Conservation (phyloP, 129 eudicot species). For the Sambucus nigra region DNA sequence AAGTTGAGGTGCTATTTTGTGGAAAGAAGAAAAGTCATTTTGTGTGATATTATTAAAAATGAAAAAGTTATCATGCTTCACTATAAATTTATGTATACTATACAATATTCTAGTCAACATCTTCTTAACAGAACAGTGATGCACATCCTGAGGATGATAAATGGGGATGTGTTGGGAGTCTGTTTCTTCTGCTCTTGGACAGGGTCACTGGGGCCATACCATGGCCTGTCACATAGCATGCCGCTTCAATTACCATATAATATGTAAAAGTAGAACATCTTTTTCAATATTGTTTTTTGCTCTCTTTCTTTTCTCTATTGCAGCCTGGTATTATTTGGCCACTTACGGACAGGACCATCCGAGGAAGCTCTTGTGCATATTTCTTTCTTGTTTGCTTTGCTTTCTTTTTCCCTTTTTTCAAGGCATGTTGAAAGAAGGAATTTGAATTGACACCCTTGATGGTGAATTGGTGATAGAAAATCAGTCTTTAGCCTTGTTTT, state of each 20-base stretch:
- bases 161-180: constrained; percentile 20
- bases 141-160: constrained; percentile 24
- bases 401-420: neutral
- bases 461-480: neutral
- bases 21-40: too few relatives aligned
- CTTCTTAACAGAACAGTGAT: constrained; percentile 1
- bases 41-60: too few relatives aligned
- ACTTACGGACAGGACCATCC: neutral
- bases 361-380: neutral
- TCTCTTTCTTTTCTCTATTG: too few relatives aligned
- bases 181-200: neutral
- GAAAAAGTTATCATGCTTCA: too few relatives aligned
- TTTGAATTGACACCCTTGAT: neutral
- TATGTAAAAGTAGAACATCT: constrained; percentile 3
- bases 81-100: neutral
- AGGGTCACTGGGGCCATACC: neutral
- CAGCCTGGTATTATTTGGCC: neutral
- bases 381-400: neutral
- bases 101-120: constrained; percentile 8
- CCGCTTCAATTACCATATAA: neutral
- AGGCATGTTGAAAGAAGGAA: neutral
- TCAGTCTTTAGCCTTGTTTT: neutral
- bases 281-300: neutral
- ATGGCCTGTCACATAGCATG: neutral
- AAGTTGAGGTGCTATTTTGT: too few relatives aligned